Evolutionary conservation across 208 protist species (phyloP), one percentile per base, ranked within the genome.

Genomic region (Leishmania gerbilli): DNA sequence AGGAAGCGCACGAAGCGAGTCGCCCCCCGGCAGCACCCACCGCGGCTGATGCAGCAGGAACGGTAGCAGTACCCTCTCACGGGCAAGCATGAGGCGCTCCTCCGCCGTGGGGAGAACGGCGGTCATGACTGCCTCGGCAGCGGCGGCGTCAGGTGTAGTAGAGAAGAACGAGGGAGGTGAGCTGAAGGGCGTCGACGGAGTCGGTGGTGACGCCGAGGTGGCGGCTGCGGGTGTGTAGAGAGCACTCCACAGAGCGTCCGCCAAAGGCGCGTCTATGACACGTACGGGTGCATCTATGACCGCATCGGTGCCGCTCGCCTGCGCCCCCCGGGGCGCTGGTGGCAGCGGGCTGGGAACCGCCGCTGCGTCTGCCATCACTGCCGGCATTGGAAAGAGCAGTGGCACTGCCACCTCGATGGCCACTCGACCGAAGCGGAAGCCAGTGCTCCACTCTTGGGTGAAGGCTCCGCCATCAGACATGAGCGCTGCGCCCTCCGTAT

Each of bases 41-140:
- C 82, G 69, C 9, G 85, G 80, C 19, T 85, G 84, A 9, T 72
- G 74, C 11, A 87, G 53, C 45, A 92, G 64, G 42, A 91, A 90
- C 0, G 88, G 90, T 0, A 91, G 64, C 37, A 93, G 77, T 4
- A 91, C 85, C 9, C 86, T 81, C 60, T 93, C 83, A 0, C 89
- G 86, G 24, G 85, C 88, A 3, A 76, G 56, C 58, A 81, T 42
- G 6, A 89, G 69, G 19, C 79, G 74, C 56, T 89, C 83, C 65
- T 79, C 76, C 2, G 76, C 76, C 21, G 31, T 42, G 27, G 64
- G 53, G 56, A 71, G 42, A 15, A 79, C 15, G n/a, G 31, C 40
- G 21, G 37, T n/a, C 74, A 60, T n/a, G 11, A 31, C 40, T 67
- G 49, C 13, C 17, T 24, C 34, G 17, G 58, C 51, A 40, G 34